Conservation (phyloP, 1,284 basidiomycete species). For the Mycosarcoma maydis region DNA sequence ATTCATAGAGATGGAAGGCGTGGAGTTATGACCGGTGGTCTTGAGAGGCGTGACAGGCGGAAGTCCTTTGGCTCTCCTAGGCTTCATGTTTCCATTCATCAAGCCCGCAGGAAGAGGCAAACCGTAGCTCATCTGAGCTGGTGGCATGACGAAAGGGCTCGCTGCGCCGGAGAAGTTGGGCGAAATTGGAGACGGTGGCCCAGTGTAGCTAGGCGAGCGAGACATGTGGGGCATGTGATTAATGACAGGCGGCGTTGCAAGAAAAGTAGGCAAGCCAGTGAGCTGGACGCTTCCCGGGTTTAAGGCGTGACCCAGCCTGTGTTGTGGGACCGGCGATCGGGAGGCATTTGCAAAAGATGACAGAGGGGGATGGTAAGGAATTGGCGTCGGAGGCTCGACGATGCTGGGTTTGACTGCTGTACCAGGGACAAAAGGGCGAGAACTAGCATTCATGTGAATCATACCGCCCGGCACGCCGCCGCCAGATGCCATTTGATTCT, state of each 20-base stretch:
- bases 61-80: conserved; percentile 24
- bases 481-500: conserved; percentile 28
- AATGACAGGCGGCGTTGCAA: conserved; percentile 24
- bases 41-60: conserved; percentile 53
- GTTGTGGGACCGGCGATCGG: conserved; percentile 19
- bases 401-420: background rate
- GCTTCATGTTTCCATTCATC: conserved; percentile 14
- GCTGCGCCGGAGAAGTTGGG: conserved; percentile 13
- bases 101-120: conserved; percentile 4
- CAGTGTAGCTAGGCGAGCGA: conserved; percentile 7
- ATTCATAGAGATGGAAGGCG: conserved; percentile 55
- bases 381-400: conserved; percentile 17
- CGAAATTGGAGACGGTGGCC: conserved; percentile 35
- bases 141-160: conserved; percentile 20
- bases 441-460: conserved; percentile 26
- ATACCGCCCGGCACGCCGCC: conserved; percentile 17
- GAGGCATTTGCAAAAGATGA: background rate
- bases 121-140: conserved; percentile 5
- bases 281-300: conserved; percentile 40
- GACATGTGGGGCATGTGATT: conserved; percentile 22
- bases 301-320: conserved; percentile 26
- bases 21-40: conserved; percentile 59
- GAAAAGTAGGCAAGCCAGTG: conserved; percentile 36
- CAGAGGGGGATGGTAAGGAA: conserved; percentile 4
- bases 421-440: conserved; percentile 36